Conservation (phyloP, 495 filamentous ascomycete genomes). For the Bryoglossum gracile region DNA sequence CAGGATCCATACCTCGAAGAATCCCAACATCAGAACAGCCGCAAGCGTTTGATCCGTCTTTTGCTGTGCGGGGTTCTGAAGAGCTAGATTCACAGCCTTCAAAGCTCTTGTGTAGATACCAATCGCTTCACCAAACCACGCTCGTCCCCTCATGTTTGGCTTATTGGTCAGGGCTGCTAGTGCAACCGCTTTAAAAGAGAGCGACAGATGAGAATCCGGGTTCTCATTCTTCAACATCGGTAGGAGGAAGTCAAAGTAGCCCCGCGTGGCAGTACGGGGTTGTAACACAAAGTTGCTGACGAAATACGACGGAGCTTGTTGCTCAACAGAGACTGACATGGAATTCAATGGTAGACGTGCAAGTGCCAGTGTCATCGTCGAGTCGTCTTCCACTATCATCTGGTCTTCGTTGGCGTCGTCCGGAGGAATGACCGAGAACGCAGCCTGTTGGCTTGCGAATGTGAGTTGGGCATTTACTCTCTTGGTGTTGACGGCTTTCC, state of each 20-base stretch:
- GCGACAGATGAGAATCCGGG: slow-evolving; percentile 41
- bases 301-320: slow-evolving; percentile 47
- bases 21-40: slow-evolving; percentile 52
- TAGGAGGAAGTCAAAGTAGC: slow-evolving; percentile 51
- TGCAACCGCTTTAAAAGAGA: slow-evolving; percentile 55
- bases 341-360: slow-evolving; percentile 8
- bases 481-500: slow-evolving; percentile 13
- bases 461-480: slow-evolving; percentile 23
- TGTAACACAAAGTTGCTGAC: slow-evolving; percentile 48
- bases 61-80: slow-evolving; percentile 41
- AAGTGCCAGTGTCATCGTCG: not conserved
- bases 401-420: not conserved
- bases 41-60: slow-evolving; percentile 51
- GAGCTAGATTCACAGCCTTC: slow-evolving; percentile 42
- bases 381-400: not conserved
- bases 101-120: slow-evolving; percentile 44
- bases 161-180: slow-evolving; percentile 45
- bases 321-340: slow-evolving; percentile 32
- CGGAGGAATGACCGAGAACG: not conserved
- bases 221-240: slow-evolving; percentile 42
- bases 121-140: slow-evolving; percentile 28
- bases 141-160: slow-evolving; percentile 25
- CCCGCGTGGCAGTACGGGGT: slow-evolving; percentile 36
- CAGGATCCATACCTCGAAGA: slow-evolving; percentile 51
- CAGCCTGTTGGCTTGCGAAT: slow-evolving; percentile 26